A percentile compares a stretch with the other conserved stretches of the same genome.
phyloP scores from a whole-genome alignment of 352 stramenopile genomes.

The Phytophthora lateralis region DNA sequence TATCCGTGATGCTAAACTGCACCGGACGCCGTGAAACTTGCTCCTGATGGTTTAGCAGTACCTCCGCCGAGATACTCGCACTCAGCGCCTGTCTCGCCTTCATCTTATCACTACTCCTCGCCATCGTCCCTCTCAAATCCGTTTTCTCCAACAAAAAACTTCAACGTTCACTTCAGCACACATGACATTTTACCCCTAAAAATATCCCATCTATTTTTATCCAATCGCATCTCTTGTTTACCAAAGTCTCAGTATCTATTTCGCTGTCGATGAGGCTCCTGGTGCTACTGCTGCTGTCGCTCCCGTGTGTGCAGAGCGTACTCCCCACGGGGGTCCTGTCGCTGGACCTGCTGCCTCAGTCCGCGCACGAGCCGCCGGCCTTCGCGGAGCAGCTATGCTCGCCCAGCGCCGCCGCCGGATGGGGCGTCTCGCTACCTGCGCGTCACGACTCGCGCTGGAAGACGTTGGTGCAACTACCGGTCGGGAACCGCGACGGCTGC shows the following conservation, averaged over 20 bases:
- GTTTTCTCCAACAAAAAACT: background rate
- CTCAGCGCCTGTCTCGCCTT: conserved; percentile 31
- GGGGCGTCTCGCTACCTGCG: conserved; percentile 56
- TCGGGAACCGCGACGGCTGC: conserved; percentile 49
- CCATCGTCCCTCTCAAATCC: too few relatives aligned
- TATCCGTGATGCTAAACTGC: conserved; percentile 41
- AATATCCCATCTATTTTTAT: background rate
- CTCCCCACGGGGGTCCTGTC: conserved; percentile 52
- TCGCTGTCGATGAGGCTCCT: conserved; percentile 6
- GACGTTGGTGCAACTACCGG: conserved; percentile 43
- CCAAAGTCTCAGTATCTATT: conserved; percentile 14
- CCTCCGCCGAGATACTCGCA: conserved; percentile 43
- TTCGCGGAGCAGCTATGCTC: conserved; percentile 60
- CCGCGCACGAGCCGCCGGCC: conserved; percentile 19
- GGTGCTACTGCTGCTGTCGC: conserved; percentile 24
- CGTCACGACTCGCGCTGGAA: conserved; percentile 62
- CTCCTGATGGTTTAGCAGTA: conserved; percentile 20
- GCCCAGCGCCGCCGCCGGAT: conserved; percentile 57
- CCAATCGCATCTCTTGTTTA: background rate
- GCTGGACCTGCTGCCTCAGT: conserved; percentile 42
- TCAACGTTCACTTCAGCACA: background rate
- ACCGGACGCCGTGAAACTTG: conserved; percentile 5
- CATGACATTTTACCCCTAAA: background rate
- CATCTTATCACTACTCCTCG: conserved; percentile 9
- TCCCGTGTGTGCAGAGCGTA: conserved; percentile 33